Evolutionary conservation across 768 basidiomycete species (phyloP), one percentile per base, ranked within the genome.

Genomic region (Amylocystis lapponica): DNA sequence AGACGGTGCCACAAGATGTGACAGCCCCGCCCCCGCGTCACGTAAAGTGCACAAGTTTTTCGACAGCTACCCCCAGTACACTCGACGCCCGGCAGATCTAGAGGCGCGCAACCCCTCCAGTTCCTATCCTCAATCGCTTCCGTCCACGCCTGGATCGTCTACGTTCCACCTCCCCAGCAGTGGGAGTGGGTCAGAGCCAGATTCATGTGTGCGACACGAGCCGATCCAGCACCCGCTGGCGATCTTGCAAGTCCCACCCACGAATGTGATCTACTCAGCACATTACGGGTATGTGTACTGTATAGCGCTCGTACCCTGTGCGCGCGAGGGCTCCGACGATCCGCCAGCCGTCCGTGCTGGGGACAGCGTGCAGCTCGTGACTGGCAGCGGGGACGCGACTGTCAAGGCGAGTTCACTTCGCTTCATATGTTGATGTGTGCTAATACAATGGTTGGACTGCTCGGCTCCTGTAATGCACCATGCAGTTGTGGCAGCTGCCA

Each of bases 201-300:
- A 43, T 16, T 12, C 26, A 10, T 50, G 47, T 23, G 35, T 50
- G 1, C 37, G 41, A 9, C 43, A 45, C 3, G 41, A 49, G 6
- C 20, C 23, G 2, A 6, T 37, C 12, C 51, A 47, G 20, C 33
- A 26, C 14, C 64, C 68, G 8, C 58, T 66, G 21, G 68, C 65
- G 11, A 65, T 66, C 16, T 57, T 88, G 22, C 63, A 71, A 39
- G 79, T 95, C 17, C 77, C 81, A 1, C 66, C 76, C 11, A 67
- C 66, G 42, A 87, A 90, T 51, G 83, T 92, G 23, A 70, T 92
- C 21, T 82, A 87, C 52, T 87, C 89, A 1, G 95, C 93, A 3
- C 95, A 98, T 62, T 94, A 81, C 59, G 95, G 95, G 8, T 98
- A 98, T 57, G 75, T 97, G 11, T 94, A 95, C 58, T 90, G 86